Conservation (phyloP, 2,329 filamentous ascomycete genomes). For the Epichloe uncinata region DNA sequence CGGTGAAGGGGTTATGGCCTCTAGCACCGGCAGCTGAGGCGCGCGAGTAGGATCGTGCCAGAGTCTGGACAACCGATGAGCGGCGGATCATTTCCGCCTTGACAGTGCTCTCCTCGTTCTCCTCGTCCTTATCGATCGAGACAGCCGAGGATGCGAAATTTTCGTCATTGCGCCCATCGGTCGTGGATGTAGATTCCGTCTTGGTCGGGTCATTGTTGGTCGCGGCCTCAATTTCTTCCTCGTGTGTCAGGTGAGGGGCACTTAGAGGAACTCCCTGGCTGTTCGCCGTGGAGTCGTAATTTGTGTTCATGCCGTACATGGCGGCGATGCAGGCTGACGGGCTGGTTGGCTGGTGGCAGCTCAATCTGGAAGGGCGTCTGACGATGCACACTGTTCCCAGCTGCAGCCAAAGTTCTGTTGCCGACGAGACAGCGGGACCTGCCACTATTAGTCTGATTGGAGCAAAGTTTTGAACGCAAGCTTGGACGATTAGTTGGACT, state of each 20-base stretch:
- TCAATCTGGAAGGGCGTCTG: neutral
- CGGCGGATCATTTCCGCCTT: slow-evolving; percentile 35
- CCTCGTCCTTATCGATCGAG: slow-evolving; percentile 18
- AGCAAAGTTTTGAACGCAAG: too few relatives aligned
- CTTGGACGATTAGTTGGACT: too few relatives aligned
- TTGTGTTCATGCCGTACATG: slow-evolving; percentile 21
- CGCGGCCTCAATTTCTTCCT: slow-evolving; percentile 13
- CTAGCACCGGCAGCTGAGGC: slow-evolving; percentile 23
- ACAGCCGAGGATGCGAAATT: slow-evolving; percentile 16
- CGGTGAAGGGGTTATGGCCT: slow-evolving; percentile 35
- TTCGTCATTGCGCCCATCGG: slow-evolving; percentile 21
- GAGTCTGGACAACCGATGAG: slow-evolving; percentile 38
- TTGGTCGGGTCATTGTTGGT: slow-evolving; percentile 15
- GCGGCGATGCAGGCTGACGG: neutral
- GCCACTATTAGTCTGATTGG: neutral
- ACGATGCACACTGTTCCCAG: neutral
- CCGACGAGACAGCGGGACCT: too few relatives aligned
- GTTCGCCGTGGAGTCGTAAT: slow-evolving; percentile 36
- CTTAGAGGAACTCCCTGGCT: slow-evolving; percentile 24
- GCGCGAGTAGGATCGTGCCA: slow-evolving; percentile 41
- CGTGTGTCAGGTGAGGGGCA: slow-evolving; percentile 13
- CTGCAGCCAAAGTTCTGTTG: too few relatives aligned
- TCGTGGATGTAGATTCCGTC: slow-evolving; percentile 24
- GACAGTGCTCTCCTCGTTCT: slow-evolving; percentile 3
- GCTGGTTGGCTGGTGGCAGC: neutral